Conservation (phyloP, 176 grass and related monocot genomes). For the Lolium perenne region DNA sequence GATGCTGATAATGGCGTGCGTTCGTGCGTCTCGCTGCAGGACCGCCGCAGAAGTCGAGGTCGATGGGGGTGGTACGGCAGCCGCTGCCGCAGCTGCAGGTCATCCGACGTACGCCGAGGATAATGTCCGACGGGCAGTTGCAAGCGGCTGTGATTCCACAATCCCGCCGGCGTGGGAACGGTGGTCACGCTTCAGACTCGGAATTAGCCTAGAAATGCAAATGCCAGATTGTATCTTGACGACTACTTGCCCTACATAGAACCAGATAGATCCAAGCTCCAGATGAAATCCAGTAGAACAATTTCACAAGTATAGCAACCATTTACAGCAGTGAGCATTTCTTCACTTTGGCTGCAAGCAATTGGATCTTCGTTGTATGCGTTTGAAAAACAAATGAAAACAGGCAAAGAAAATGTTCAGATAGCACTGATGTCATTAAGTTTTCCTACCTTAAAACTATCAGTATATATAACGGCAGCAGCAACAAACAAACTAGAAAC, state of each 20-base stretch:
- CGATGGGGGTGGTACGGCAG: constrained; percentile 40
- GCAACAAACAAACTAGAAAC: neutral
- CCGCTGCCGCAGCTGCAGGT: constrained; percentile 16
- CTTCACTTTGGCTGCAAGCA: neutral
- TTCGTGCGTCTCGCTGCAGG: neutral
- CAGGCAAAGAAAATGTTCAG: neutral
- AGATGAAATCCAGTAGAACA: neutral
- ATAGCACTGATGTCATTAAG: neutral
- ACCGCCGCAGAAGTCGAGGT: constrained; percentile 44
- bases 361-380: neutral
- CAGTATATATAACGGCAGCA: neutral
- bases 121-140: constrained; percentile 56
- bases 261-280: neutral
- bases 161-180: constrained; percentile 30
- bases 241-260: neutral
- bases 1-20: neutral
- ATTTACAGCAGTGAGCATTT: neutral
- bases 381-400: neutral
- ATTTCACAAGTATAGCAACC: neutral
- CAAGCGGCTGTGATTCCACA: constrained; percentile 13
- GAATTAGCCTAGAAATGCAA: constrained; percentile 51
- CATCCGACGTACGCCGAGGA: constrained; percentile 48
- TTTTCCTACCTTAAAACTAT: no score
- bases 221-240: neutral
- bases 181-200: constrained; percentile 62